Conservation (phyloP, 176 grass and related monocot genomes). For the Musa troglodytarum region DNA sequence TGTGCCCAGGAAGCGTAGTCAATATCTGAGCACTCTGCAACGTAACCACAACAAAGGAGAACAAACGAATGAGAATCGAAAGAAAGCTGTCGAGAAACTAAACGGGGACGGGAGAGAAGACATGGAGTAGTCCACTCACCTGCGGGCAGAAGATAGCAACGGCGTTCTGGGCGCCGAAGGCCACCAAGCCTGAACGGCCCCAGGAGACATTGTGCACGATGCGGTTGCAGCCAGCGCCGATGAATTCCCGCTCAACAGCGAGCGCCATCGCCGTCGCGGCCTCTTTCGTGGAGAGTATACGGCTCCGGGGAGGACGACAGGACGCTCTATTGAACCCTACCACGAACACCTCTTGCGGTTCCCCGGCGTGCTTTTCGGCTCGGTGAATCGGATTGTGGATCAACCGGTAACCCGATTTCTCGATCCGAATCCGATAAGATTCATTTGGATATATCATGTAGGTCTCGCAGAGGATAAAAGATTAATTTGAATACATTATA, state of each 20-base stretch:
- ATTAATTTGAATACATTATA: no score
- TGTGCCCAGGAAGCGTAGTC: constrained; percentile 75
- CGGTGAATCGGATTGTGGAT: no score
- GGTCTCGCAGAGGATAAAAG: no score
- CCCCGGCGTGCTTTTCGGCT: no score
- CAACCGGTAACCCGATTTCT: no score
- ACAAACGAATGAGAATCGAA: neutral
- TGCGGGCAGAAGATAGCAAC: constrained; percentile 75
- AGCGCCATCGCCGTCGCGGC: neutral
- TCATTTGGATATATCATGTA: no score
- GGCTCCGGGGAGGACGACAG: neutral
- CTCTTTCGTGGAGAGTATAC: neutral
- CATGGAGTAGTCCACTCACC: constrained; percentile 21
- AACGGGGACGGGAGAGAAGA: neutral
- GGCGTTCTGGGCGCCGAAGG: constrained; percentile 90
- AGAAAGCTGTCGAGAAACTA: neutral
- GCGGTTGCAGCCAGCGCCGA: constrained; percentile 80
- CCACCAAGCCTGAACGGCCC: constrained; percentile 69
- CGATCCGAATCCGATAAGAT: no score
- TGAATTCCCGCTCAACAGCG: constrained; percentile 42
- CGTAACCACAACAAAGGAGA: neutral
- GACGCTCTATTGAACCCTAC: neutral
- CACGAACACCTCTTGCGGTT: no score
- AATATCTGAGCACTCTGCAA: constrained; percentile 74
- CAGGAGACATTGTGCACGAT: constrained; percentile 95